A percentile compares a stretch with the other conserved stretches of the same genome.
phyloP scores from a whole-genome alignment of 495 filamentous ascomycete genomes.

The Tuber melanosporum region DNA sequence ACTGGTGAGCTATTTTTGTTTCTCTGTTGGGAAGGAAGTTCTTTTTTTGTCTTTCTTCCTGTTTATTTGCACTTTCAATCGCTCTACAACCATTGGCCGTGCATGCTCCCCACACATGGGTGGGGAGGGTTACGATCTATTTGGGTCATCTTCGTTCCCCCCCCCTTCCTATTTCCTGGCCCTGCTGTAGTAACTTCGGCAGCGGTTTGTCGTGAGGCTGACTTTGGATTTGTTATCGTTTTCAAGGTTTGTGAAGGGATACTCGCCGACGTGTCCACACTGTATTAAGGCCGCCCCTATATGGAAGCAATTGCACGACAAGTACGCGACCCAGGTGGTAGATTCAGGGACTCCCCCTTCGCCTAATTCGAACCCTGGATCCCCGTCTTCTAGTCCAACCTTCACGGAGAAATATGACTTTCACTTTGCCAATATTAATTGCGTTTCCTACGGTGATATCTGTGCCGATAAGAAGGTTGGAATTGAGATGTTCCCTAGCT shows the following conservation, averaged over 20 bases:
- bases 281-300: conserved; percentile 73
- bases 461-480: conserved; percentile 55
- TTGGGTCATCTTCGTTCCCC: neutral
- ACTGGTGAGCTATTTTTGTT: conserved; percentile 32
- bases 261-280: conserved; percentile 60
- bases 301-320: conserved; percentile 92
- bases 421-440: conserved; percentile 79
- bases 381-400: conserved; percentile 42
- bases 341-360: conserved; percentile 39
- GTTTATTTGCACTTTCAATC: neutral
- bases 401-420: conserved; percentile 78
- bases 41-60: conserved; percentile 4
- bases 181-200: conserved; percentile 4
- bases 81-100: conserved; percentile 6
- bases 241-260: conserved; percentile 66
- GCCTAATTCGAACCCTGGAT: conserved; percentile 30
- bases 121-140: neutral
- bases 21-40: neutral
- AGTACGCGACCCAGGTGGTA: conserved; percentile 78
- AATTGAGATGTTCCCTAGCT: conserved; percentile 63
- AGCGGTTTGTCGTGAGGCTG: conserved; percentile 18
- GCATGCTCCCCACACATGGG: neutral
- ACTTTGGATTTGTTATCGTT: conserved; percentile 41
- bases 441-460: conserved; percentile 66
- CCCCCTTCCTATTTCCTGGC: neutral